A percentile compares a stretch with the other conserved stretches of the same genome.
These are phyloP conservation scores for Patellaria atrata DNA, from an alignment of 495 filamentous ascomycete genomes.

Conservation along the genomic window DNA sequence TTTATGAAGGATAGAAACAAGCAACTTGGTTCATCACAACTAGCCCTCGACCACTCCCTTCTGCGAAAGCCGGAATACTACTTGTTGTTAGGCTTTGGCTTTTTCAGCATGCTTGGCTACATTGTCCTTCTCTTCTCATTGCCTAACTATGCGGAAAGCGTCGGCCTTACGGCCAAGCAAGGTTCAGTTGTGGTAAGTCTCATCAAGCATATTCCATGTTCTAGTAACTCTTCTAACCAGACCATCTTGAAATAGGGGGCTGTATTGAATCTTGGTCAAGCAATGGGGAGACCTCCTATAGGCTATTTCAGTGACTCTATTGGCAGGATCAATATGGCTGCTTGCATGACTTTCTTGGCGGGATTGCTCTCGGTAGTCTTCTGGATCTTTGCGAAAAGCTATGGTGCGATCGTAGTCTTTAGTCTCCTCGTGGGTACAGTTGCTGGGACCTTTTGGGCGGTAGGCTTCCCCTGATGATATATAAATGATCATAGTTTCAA, in stretches of 20 bases:
- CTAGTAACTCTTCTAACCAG: no score
- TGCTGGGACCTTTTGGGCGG: conserved; percentile 58
- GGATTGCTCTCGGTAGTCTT: conserved; percentile 48
- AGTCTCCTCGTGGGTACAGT: conserved; percentile 55
- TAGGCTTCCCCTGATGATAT: neutral
- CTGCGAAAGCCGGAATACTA: conserved; percentile 47
- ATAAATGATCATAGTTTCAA: no score
- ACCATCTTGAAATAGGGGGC: no score
- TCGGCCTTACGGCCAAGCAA: conserved; percentile 51
- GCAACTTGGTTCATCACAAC: conserved; percentile 44
- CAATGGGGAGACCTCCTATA: conserved; percentile 49
- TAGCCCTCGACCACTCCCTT: conserved; percentile 47
- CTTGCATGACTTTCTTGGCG: conserved; percentile 41
- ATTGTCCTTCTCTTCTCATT: conserved; percentile 59
- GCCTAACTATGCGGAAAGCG: conserved; percentile 47
- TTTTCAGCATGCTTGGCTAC: conserved; percentile 59
- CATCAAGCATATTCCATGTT: no score
- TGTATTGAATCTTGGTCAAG: conserved; percentile 53
- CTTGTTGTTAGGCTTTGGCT: conserved; percentile 51
- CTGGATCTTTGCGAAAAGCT: conserved; percentile 54
- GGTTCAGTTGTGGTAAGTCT: conserved; percentile 54
- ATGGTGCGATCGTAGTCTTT: conserved; percentile 55
- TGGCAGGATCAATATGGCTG: conserved; percentile 56
- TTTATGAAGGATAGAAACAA: conserved; percentile 56
- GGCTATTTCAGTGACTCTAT: conserved; percentile 51